Conservation (phyloP, 1,139 yeast species). For the Saccharomyces hybrid region DNA sequence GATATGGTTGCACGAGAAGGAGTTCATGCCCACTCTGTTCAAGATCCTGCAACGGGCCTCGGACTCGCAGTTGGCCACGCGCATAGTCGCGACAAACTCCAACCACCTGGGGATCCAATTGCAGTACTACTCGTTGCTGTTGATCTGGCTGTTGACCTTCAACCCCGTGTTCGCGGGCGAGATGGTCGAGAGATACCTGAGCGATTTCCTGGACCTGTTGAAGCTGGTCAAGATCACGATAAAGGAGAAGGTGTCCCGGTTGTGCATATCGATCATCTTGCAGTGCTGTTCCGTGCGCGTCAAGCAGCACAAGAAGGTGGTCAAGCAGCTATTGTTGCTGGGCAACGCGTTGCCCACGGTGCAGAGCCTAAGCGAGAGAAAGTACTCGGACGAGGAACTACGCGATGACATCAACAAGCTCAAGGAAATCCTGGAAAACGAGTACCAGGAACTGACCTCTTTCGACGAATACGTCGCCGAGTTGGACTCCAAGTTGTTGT, state of each 20-base stretch:
- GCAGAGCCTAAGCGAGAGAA: slow-evolving; percentile 67
- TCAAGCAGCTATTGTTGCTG: slow-evolving; percentile 63
- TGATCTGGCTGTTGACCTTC: slow-evolving; percentile 81
- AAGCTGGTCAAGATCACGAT: slow-evolving; percentile 71
- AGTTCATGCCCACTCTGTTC: slow-evolving; percentile 51
- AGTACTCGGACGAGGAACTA: slow-evolving; percentile 93
- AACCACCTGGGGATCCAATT: slow-evolving; percentile 58
- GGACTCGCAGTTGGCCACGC: slow-evolving; percentile 12
- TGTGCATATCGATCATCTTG: slow-evolving; percentile 66
- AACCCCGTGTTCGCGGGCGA: slow-evolving; percentile 46
- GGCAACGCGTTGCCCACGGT: slow-evolving; percentile 69
- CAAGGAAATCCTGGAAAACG: slow-evolving; percentile 53
- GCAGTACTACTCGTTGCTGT: slow-evolving; percentile 69
- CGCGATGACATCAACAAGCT: slow-evolving; percentile 60
- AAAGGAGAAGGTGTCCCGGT: slow-evolving; percentile 83
- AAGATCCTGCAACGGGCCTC: slow-evolving; percentile 32
- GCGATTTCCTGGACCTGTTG: slow-evolving; percentile 45
- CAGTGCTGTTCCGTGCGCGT: slow-evolving; percentile 41
- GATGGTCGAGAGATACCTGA: slow-evolving; percentile 38
- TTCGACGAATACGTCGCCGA: slow-evolving; percentile 90
- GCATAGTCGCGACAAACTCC: slow-evolving; percentile 38
- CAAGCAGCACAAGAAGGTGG: slow-evolving; percentile 31
- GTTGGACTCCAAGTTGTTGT: slow-evolving; percentile 64
- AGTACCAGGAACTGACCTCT: slow-evolving; percentile 74
- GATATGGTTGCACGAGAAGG: slow-evolving; percentile 48